Percentiles rank a stretch among this genome's conserved stretches.
These are phyloP conservation scores for Gonapodya prolifera DNA, from an alignment of 192 early-diverging fungal genomes.

Conservation along the genomic window DNA sequence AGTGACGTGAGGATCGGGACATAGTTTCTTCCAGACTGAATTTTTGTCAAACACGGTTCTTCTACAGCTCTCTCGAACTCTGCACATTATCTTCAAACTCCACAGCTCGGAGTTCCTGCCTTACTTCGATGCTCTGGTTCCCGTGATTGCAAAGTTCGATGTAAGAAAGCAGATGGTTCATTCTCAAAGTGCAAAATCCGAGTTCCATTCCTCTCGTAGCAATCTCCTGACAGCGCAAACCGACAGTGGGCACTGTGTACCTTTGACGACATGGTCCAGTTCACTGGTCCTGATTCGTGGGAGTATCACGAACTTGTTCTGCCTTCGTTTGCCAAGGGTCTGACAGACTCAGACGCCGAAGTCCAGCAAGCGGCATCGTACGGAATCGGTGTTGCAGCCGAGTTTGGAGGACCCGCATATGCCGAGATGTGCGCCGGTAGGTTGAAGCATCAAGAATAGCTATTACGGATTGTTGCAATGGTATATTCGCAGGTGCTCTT, in stretches of 20 bases:
- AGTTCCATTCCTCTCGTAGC: slow-evolving; percentile 43
- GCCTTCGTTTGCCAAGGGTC: slow-evolving; percentile 35
- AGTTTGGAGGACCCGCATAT: slow-evolving; percentile 76
- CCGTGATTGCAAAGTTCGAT: slow-evolving; percentile 42
- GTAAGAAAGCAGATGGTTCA: slow-evolving; percentile 15
- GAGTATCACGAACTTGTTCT: slow-evolving; percentile 56
- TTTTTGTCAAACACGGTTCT: slow-evolving; percentile 1
- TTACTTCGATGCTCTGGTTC: slow-evolving; percentile 68
- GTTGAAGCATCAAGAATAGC: too few species aligned
- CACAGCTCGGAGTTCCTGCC: slow-evolving; percentile 62
- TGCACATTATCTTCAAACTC: slow-evolving; percentile 69
- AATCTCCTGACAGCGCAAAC: slow-evolving; percentile 36
- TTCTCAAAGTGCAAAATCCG: not conserved
- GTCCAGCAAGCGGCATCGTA: slow-evolving; percentile 91
- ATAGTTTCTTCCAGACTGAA: not conserved
- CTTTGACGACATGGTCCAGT: slow-evolving; percentile 87
- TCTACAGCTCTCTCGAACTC: slow-evolving; percentile 48
- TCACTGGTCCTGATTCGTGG: slow-evolving; percentile 58
- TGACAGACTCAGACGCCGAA: slow-evolving; percentile 48
- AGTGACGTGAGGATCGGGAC: slow-evolving; percentile 33
- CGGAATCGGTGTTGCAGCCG: slow-evolving; percentile 81
- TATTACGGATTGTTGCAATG: too few species aligned
- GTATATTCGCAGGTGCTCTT: slow-evolving; percentile 43
- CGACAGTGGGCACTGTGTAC: slow-evolving; percentile 92
- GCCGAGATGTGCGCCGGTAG: slow-evolving; percentile 47